These are phyloP conservation scores for Durotheca rogersii DNA, from an alignment of 495 filamentous ascomycete species.

Conservation along the genomic window DNA sequence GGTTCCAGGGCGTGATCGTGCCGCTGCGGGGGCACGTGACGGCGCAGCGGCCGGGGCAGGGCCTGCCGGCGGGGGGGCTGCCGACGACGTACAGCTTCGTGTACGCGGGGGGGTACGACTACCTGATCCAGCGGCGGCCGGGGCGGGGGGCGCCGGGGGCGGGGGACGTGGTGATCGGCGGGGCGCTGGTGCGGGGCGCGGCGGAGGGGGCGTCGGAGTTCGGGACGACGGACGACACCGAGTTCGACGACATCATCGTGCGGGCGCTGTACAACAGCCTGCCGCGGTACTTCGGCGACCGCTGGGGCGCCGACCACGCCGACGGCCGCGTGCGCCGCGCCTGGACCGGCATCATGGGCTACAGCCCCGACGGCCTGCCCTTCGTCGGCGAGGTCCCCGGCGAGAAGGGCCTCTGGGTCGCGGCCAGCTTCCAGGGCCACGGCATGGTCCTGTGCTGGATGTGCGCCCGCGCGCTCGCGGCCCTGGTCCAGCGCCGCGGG, in stretches of 20 bases:
- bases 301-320: slow-evolving; percentile 60
- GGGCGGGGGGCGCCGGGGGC: slow-evolving; percentile 44
- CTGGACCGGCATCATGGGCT: slow-evolving; percentile 67
- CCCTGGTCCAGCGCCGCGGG: slow-evolving; percentile 49
- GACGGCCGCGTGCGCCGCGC: slow-evolving; percentile 57
- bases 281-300: slow-evolving; percentile 53
- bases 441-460: slow-evolving; percentile 61
- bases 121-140: slow-evolving; percentile 62
- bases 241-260: slow-evolving; percentile 54
- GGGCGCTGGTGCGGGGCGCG: slow-evolving; percentile 55
- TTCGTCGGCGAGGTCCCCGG: slow-evolving; percentile 53
- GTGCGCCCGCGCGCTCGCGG: slow-evolving; percentile 53
- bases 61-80: slow-evolving; percentile 47
- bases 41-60: slow-evolving; percentile 56
- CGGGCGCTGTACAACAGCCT: slow-evolving; percentile 50
- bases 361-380: slow-evolving; percentile 56
- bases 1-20: slow-evolving; percentile 61
- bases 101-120: slow-evolving; percentile 61
- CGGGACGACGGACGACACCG: slow-evolving; percentile 60
- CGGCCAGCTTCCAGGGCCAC: slow-evolving; percentile 57
- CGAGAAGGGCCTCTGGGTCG: slow-evolving; percentile 51
- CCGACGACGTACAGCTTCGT: slow-evolving; percentile 62
- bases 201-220: slow-evolving; percentile 51
- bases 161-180: slow-evolving; percentile 70
- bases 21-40: slow-evolving; percentile 69